These are phyloP conservation scores for Zasmidium cellare DNA, from an alignment of 2,329 filamentous ascomycete genomes.

Conservation along the genomic window DNA sequence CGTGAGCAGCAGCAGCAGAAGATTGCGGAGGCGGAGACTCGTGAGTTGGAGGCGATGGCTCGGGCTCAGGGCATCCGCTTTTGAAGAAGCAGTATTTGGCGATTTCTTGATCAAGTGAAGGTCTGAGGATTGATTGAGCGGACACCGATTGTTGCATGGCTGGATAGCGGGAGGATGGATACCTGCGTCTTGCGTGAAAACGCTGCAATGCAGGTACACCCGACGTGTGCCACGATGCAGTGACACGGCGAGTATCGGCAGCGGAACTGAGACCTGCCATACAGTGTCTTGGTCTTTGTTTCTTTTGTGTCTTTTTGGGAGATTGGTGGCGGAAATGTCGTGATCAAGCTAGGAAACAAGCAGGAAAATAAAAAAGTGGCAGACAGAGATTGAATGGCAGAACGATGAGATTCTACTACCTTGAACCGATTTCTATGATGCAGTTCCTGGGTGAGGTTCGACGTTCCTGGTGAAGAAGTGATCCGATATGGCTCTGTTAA, in stretches of 20 bases:
- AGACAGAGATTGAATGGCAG: not conserved
- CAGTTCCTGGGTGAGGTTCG: too few species aligned
- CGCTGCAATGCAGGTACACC: constrained; percentile 5
- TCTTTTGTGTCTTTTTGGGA: not conserved
- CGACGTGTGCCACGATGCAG: constrained; percentile 2
- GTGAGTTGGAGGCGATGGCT: not conserved
- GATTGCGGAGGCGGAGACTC: not conserved
- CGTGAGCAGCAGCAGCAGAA: constrained; percentile 2
- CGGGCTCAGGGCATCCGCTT: not conserved
- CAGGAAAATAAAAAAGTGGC: not conserved
- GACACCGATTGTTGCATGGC: not conserved
- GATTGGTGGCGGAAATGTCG: constrained; percentile 37
- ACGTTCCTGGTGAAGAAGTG: too few species aligned
- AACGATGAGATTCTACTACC: too few species aligned
- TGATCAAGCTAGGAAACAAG: constrained; percentile 38
- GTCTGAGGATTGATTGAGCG: too few species aligned
- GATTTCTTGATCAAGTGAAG: too few species aligned
- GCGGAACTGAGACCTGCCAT: not conserved
- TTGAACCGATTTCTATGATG: too few species aligned
- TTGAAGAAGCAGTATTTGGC: too few species aligned
- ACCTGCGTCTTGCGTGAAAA: not conserved
- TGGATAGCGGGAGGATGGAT: not conserved
- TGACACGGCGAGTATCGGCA: not conserved
- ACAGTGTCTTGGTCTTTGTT: not conserved
- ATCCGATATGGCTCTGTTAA: too few species aligned